Evolutionary conservation across 1,284 basidiomycete species (phyloP), one percentile per base, ranked within the genome.

Genomic region (Hymenochaete sp.): DNA sequence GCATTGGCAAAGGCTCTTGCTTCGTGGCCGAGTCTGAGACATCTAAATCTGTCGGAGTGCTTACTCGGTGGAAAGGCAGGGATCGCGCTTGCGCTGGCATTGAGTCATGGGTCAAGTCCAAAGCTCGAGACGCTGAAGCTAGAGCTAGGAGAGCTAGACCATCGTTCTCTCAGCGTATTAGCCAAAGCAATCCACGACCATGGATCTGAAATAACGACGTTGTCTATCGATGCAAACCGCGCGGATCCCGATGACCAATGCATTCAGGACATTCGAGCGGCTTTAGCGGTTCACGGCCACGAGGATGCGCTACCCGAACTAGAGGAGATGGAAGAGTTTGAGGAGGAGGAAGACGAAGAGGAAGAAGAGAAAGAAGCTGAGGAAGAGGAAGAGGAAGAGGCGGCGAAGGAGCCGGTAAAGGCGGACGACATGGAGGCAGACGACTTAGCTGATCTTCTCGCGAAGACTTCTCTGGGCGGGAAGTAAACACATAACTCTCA

Each of bases 21-120:
- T 16, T 68, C 71, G 11, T 98, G 87, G 85, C 79, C 79, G 0
- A 62, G 71, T 3, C 71, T 98, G 27, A 71, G 73, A 38, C 76
- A 73, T 18, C 79, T 98, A 55, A 91, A 98, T 63, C 70, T 98
- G 31, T 93, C 89, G 9, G 95, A 98, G 65, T 96, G 93, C 57
- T 76, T 97, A 27, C 72, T 98, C 31, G 48, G 49, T 38, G 66
- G 68, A 3, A 65, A 67, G 22, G 77, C 77, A 2, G 70, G 73
- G 5, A 70, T 87, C 46, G 62, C 90, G 16, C 67, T 79, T 48
- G 73, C 73, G 21, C 71, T 83, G n/a, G 71, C 75, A 0, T 68
- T 77, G 28, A 52, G 55, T 1, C 47, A 53, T 18, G 90, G 91
- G 3, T 77, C 77, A 35, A 91, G 88, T 61, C 72, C 73, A 18